These are phyloP conservation scores for Flaveria floridana DNA, from an alignment of 140 eudicot species.

Conservation along the genomic window DNA sequence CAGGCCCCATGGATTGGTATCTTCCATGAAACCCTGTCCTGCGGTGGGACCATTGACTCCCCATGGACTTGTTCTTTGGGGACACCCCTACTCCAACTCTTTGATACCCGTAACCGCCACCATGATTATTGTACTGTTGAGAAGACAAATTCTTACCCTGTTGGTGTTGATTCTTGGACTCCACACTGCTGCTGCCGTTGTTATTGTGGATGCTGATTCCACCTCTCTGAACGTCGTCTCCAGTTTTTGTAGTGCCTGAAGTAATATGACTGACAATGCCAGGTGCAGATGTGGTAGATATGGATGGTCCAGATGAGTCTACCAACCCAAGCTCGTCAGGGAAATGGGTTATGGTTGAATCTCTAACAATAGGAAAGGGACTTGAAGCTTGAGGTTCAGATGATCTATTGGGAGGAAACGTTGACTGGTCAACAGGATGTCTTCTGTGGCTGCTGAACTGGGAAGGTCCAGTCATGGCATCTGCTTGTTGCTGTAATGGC, in stretches of 20 bases:
- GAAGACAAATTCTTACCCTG: slow-evolving; percentile 50
- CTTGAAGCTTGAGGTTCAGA: slow-evolving; percentile 51
- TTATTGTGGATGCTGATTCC: slow-evolving; percentile 24
- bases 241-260: slow-evolving; percentile 36
- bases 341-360: slow-evolving; percentile 42
- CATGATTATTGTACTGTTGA: slow-evolving; percentile 31
- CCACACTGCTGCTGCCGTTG: slow-evolving; percentile 35
- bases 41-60: slow-evolving; percentile 75
- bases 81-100: slow-evolving; percentile 58
- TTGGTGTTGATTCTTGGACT: slow-evolving; percentile 47
- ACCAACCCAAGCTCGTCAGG: slow-evolving; percentile 56
- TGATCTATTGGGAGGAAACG: slow-evolving; percentile 52
- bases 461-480: slow-evolving; percentile 46
- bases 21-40: slow-evolving; percentile 81
- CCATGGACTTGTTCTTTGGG: slow-evolving; percentile 53
- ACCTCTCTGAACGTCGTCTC: slow-evolving; percentile 32
- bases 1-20: slow-evolving; percentile 61
- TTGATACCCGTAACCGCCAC: slow-evolving; percentile 53
- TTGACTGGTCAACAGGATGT: slow-evolving; percentile 52
- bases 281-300: slow-evolving; percentile 40
- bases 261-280: slow-evolving; percentile 33
- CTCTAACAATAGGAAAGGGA: slow-evolving; percentile 37
- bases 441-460: slow-evolving; percentile 59
- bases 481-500: slow-evolving; percentile 67
- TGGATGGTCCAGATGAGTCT: slow-evolving; percentile 46